These are phyloP conservation scores for Baeospora myosura DNA, from an alignment of 1,284 basidiomycete species.

Conservation along the genomic window DNA sequence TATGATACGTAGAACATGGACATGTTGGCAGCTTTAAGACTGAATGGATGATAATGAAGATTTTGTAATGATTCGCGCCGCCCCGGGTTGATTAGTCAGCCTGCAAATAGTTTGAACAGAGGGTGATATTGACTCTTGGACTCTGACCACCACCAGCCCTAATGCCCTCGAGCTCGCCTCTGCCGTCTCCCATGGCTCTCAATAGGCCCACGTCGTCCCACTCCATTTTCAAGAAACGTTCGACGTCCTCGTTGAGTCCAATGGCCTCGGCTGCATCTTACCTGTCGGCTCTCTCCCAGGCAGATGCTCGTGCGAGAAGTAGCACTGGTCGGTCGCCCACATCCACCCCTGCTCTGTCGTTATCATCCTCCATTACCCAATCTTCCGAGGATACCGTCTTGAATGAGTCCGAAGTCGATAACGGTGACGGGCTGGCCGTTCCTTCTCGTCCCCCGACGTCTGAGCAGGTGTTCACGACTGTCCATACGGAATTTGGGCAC, in stretches of 20 bases:
- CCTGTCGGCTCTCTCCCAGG: conserved; percentile 63
- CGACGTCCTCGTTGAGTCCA: conserved; percentile 33
- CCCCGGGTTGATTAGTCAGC: too few species aligned
- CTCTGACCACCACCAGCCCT: too few species aligned
- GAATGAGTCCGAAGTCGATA: conserved; percentile 41
- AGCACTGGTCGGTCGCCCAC: conserved; percentile 32
- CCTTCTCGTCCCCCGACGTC: conserved; percentile 64
- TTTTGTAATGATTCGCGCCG: too few species aligned
- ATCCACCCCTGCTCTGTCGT: conserved; percentile 60
- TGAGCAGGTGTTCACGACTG: conserved; percentile 64
- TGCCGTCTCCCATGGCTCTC: conserved; percentile 15
- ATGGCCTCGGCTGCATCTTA: conserved; percentile 63
- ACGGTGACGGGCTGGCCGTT: conserved; percentile 46
- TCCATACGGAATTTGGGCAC: conserved; percentile 84
- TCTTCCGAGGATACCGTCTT: conserved; percentile 59
- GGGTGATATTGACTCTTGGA: too few species aligned
- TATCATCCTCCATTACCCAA: conserved; percentile 59
- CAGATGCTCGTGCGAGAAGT: conserved; percentile 52
- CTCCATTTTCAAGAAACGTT: conserved; percentile 54
- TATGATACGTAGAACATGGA: too few species aligned
- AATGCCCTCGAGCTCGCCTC: conserved; percentile 11
- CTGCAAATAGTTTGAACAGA: too few species aligned
- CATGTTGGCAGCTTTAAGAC: too few species aligned
- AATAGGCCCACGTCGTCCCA: conserved; percentile 31
- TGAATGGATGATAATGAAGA: too few species aligned